phyloP scores from a whole-genome alignment of 2,329 filamentous ascomycete genomes.

The Fusarium sp. region DNA sequence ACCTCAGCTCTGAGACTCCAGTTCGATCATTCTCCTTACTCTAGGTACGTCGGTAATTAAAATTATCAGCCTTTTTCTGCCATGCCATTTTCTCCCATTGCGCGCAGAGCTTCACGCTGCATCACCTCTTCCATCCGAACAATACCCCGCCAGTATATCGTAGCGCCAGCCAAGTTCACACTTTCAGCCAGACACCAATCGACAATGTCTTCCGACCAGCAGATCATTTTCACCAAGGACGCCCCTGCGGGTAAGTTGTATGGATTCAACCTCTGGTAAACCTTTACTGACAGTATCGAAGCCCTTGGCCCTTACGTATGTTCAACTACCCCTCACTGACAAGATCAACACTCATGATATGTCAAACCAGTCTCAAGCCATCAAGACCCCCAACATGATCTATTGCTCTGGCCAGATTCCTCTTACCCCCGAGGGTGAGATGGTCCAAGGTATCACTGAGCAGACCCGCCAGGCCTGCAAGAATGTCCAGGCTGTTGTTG shows the following conservation, averaged over 20 bases:
- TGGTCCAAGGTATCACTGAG: conserved; percentile 69
- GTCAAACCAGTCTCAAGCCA: conserved; percentile 66
- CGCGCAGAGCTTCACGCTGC: conserved; percentile 37
- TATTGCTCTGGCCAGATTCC: conserved; percentile 81
- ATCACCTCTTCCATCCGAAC: conserved; percentile 27
- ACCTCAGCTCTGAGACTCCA: conserved; percentile 2
- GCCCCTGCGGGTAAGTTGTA: conserved; percentile 64
- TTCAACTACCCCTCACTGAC: conserved; percentile 29
- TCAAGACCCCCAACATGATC: conserved; percentile 71
- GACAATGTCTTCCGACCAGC: conserved; percentile 59
- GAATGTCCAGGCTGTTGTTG: conserved; percentile 85
- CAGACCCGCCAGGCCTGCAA: conserved; percentile 71
- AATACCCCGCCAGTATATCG: conserved; percentile 19
- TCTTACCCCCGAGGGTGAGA: conserved; percentile 63
- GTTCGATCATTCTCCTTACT: neutral
- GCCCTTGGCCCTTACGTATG: conserved; percentile 72
- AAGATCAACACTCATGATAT: conserved; percentile 17
- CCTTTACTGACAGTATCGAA: conserved; percentile 42
- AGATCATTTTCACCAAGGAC: conserved; percentile 65
- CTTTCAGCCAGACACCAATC: conserved; percentile 46
- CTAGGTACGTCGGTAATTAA: conserved; percentile 28
- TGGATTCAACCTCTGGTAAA: neutral
- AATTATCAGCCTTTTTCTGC: conserved; percentile 1
- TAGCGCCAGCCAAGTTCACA: conserved; percentile 44
- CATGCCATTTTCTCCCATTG: conserved; percentile 37